Evolutionary conservation across 768 basidiomycete genomes (phyloP).

Genomic region (Tubosaeta sp.): DNA sequence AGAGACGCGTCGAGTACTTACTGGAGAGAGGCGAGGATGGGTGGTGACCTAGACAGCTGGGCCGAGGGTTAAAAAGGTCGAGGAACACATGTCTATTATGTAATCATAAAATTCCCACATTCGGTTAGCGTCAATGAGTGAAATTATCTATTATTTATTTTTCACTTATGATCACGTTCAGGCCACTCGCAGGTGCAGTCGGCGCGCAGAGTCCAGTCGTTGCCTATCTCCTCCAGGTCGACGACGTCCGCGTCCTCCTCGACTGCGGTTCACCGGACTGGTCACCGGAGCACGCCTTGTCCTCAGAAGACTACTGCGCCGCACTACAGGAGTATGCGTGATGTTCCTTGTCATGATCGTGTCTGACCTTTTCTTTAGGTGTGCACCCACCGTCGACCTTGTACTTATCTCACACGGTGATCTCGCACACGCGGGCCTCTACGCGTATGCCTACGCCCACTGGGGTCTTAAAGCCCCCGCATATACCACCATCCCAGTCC

Average conservation of each 20-base stretch:
- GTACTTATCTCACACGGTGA: conserved; percentile 95
- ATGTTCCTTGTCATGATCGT: background rate
- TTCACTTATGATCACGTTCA: conserved; percentile 83
- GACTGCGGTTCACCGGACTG: conserved; percentile 94
- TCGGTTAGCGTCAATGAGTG: conserved; percentile 8
- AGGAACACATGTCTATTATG: conserved; percentile 32
- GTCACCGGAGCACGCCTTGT: conserved; percentile 50
- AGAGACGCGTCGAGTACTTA: conserved; percentile 29
- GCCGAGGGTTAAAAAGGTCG: conserved; percentile 40
- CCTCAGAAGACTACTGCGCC: conserved; percentile 52
- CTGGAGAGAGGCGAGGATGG: conserved; percentile 29
- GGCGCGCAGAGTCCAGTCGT: conserved; percentile 60
- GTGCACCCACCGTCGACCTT: conserved; percentile 78
- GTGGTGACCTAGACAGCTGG: conserved; percentile 28
- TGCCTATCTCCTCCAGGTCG: conserved; percentile 86
- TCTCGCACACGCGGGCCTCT: conserved; percentile 84
- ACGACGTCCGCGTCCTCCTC: conserved; percentile 88
- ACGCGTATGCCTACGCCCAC: conserved; percentile 83
- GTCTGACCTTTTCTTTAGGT: conserved; percentile 38
- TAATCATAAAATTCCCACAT: conserved; percentile 27
- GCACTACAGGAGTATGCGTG: conserved; percentile 60
- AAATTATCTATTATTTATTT: conserved; percentile 1
- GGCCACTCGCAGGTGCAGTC: conserved; percentile 83
- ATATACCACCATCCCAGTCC: conserved; percentile 92
- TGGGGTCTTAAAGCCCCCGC: conserved; percentile 89